Base-by-base conservation (phyloP, 31 red algal genomes). In the Asparagopsis taxiformis region DNA sequence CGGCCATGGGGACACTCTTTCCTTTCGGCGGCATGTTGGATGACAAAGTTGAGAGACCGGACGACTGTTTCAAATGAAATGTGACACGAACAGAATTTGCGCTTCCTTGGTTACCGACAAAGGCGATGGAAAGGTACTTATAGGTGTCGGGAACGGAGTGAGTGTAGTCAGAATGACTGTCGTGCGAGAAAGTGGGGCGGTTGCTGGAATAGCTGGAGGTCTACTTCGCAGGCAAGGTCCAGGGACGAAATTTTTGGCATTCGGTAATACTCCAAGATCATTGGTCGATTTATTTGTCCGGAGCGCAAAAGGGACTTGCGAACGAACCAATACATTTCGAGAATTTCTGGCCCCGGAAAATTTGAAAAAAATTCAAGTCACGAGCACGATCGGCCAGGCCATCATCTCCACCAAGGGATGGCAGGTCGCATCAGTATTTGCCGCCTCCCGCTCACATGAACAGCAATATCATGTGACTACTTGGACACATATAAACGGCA, bases 1-100 rank as follows among this genome's bases (percentile, higher is more conserved):
- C 93, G 23, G 93, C 79, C 39, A 82, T 61, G 37, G 93, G 93
- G 20, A 98, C 84, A 41, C 66, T 79, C 74, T 98, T 98, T 55
- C 90, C 95, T 88, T 93, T 93, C 31, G 84, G 84, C 21, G 95
- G 78, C 95, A 98, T 98, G 25, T 53, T 72, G 51, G 52, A 34
- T 39, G 24, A 3, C 3, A 13, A 33, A 53, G 57, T 26, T 5
- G 21, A 56, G n/a, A n/a, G n/a, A n/a, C n/a, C n/a, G n/a, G n/a
- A n/a, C n/a, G n/a, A n/a, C n/a, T n/a, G n/a, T n/a, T n/a, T n/a
- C n/a, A n/a, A n/a, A n/a, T n/a, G n/a, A n/a, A n/a, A n/a, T n/a
- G n/a, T n/a, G n/a, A n/a, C n/a, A n/a, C n/a, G n/a, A n/a, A n/a
- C n/a, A n/a, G n/a, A n/a, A n/a, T n/a, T n/a, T n/a, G n/a, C n/a